Percentiles rank a stretch among this genome's conserved stretches.
Evolutionary conservation across 352 stramenopile species (phyloP).

Genomic region (Thraustotheca clavata): DNA sequence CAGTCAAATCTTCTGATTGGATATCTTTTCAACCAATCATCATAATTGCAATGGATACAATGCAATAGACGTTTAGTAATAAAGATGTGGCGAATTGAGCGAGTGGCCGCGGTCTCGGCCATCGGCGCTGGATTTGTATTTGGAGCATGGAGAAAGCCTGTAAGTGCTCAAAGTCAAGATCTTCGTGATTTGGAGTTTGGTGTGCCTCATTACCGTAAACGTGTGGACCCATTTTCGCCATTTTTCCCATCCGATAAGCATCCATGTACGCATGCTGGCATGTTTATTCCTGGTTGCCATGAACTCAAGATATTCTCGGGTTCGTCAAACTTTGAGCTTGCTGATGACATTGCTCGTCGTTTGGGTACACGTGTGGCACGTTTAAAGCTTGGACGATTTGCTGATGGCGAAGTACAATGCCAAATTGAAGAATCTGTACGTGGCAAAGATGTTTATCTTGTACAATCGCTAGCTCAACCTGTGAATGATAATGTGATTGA

Average conservation of each 20-base stretch:
- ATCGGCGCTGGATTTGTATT: slow-evolving; percentile 14
- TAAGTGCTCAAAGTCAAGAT: slow-evolving; percentile 25
- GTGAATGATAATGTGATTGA: slow-evolving; percentile 95
- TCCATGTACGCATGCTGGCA: slow-evolving; percentile 82
- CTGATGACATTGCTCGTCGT: slow-evolving; percentile 82
- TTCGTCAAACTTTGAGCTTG: slow-evolving; percentile 85
- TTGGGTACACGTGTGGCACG: slow-evolving; percentile 83
- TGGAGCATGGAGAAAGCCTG: slow-evolving; percentile 6
- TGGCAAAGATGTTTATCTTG: slow-evolving; percentile 92
- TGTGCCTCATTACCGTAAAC: slow-evolving; percentile 78
- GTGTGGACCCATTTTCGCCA: slow-evolving; percentile 80
- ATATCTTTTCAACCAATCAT: slow-evolving; percentile 10
- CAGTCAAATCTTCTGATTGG: background rate
- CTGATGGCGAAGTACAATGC: slow-evolving; percentile 89
- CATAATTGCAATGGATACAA: background rate
- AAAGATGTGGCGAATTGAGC: slow-evolving; percentile 18
- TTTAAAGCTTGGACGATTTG: slow-evolving; percentile 84
- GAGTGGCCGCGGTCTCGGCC: background rate
- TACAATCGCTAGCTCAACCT: slow-evolving; percentile 86
- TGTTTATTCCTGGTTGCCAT: slow-evolving; percentile 89
- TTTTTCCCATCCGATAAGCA: slow-evolving; percentile 88
- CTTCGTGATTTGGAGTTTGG: slow-evolving; percentile 81
- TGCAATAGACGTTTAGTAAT: background rate
- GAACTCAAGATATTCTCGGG: slow-evolving; percentile 91
- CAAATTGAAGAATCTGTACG: slow-evolving; percentile 89